phyloP scores from a whole-genome alignment of 1,284 basidiomycete species.

The Apiotrichum brassicae region DNA sequence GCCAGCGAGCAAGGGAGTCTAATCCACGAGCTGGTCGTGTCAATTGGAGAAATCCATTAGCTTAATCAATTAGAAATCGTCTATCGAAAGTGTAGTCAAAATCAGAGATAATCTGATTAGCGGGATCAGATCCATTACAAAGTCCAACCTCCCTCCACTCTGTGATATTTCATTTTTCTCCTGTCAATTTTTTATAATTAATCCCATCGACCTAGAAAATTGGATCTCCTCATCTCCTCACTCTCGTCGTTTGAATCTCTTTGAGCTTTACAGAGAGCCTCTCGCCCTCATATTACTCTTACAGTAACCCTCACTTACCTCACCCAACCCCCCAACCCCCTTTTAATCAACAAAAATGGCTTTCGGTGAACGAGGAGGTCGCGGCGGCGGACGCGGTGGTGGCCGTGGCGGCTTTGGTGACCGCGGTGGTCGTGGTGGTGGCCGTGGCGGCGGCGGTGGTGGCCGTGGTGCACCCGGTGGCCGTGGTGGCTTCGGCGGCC shows the following conservation, averaged over 20 bases:
- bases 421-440: conserved; percentile 39
- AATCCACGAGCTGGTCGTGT: no score
- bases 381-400: conserved; percentile 40
- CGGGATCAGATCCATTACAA: no score
- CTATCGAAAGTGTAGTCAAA: no score
- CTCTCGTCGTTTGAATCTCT: no score
- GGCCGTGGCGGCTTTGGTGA: conserved; percentile 47
- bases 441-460: conserved; percentile 24
- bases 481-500: conserved; percentile 26
- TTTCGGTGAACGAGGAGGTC: conserved; percentile 50
- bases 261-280: no score
- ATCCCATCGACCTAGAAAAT: conserved; percentile 6
- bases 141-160: no score
- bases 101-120: no score
- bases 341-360: conserved; percentile 34
- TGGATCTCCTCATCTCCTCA: background rate
- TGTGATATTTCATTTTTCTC: no score
- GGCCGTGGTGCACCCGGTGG: conserved; percentile 32
- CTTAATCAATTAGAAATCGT: no score
- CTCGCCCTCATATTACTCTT: background rate
- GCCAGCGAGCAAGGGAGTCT: no score
- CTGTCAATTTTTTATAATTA: background rate
- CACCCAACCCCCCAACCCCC: background rate
- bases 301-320: background rate
- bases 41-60: no score